phyloP scores from a whole-genome alignment of 2,329 filamentous ascomycete genomes.

The Pseudocercospora fijiensis region DNA sequence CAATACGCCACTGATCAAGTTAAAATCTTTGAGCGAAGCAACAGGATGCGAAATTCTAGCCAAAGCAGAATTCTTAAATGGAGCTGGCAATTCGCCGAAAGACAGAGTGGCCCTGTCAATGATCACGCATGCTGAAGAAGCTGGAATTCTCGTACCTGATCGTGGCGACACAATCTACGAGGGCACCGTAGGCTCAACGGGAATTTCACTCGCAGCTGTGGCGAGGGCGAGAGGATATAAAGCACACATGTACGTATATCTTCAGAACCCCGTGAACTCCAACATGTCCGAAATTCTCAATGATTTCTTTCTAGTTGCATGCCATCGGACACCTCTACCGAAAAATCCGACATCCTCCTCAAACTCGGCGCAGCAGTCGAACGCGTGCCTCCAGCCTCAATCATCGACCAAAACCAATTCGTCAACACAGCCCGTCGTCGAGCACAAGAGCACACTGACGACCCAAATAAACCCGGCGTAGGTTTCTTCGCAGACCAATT shows the following conservation, averaged over 20 bases:
- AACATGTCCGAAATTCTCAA: conserved; percentile 19
- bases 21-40: conserved; percentile 79
- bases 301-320: conserved; percentile 63
- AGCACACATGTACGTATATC: conserved; percentile 70
- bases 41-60: conserved; percentile 88
- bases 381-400: conserved; percentile 84
- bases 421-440: conserved; percentile 84
- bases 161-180: conserved; percentile 95
- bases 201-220: conserved; percentile 88
- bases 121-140: conserved; percentile 75
- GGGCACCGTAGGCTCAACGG: conserved; percentile 93
- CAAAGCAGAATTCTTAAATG: conserved; percentile 95
- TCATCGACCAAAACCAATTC: conserved; percentile 89
- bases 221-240: conserved; percentile 85
- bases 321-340: conserved; percentile 83
- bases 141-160: conserved; percentile 71
- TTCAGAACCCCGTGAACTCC: background rate
- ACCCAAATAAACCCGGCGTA: conserved; percentile 59
- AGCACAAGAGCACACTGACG: conserved; percentile 69
- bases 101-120: conserved; percentile 91
- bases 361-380: conserved; percentile 93
- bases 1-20: conserved; percentile 83
- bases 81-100: conserved; percentile 89
- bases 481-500: conserved; percentile 98
- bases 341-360: conserved; percentile 85